Evolutionary conservation across 805 yeast species (phyloP).

Genomic region (Candida schatavii): DNA sequence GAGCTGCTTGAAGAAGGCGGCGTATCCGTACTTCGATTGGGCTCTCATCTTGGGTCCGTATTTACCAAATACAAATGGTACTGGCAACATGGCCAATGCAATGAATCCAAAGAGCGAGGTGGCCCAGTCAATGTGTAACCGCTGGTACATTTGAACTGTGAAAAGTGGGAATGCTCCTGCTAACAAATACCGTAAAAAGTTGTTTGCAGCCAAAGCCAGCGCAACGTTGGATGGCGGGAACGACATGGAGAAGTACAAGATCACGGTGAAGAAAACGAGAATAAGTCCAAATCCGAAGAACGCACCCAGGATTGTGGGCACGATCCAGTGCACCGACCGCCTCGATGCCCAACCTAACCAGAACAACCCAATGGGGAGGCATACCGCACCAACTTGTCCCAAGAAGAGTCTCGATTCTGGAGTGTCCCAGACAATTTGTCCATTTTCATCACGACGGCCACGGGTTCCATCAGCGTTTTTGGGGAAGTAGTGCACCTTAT

Average conservation of each 20-base stretch:
- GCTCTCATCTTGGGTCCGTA: constrained; percentile 59
- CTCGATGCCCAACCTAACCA: constrained; percentile 83
- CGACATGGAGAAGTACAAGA: constrained; percentile 65
- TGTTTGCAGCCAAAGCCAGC: constrained; percentile 88
- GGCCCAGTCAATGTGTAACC: constrained; percentile 78
- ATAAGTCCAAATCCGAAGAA: constrained; percentile 76
- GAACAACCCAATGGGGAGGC: constrained; percentile 65
- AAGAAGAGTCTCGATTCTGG: constrained; percentile 63
- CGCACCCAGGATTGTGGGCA: constrained; percentile 71
- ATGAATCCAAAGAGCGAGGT: constrained; percentile 63
- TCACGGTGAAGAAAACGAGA: constrained; percentile 65
- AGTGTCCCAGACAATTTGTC: constrained; percentile 50
- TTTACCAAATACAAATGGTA: constrained; percentile 65
- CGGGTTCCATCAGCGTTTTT: constrained; percentile 61
- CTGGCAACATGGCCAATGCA: constrained; percentile 67
- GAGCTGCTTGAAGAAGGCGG: constrained; percentile 33
- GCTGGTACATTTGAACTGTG: constrained; percentile 78
- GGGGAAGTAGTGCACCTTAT: constrained; percentile 49
- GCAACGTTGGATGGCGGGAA: constrained; percentile 79
- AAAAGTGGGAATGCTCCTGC: constrained; percentile 84
- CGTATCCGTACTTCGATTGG: constrained; percentile 57
- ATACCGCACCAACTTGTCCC: constrained; percentile 65
- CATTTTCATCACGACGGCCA: constrained; percentile 53
- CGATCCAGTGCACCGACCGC: constrained; percentile 67
- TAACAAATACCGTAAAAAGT: constrained; percentile 67